Conservation (phyloP, 1,139 yeast genomes). For the Debaryomyces coudertii region DNA sequence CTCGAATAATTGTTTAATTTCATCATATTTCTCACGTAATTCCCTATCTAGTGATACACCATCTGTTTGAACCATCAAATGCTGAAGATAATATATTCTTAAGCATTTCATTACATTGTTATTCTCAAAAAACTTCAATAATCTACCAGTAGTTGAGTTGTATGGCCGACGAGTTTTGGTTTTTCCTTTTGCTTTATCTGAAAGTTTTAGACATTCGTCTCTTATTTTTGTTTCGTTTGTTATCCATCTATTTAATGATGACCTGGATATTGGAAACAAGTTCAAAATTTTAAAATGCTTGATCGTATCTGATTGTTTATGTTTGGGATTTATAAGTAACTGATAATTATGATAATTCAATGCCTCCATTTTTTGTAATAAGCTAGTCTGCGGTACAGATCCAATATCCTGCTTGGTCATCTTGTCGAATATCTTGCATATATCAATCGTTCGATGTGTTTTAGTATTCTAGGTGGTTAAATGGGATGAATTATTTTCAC, state of each 20-base stretch:
- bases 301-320: slow-evolving; percentile 26
- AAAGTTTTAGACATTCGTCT: slow-evolving; percentile 9
- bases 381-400: slow-evolving; percentile 16
- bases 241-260: slow-evolving; percentile 27
- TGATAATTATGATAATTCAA: slow-evolving; percentile 21
- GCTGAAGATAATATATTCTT: slow-evolving; percentile 16
- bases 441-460: neutral
- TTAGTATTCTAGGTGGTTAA: slow-evolving; percentile 1
- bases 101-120: slow-evolving; percentile 16
- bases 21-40: slow-evolving; percentile 17
- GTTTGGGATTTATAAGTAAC: slow-evolving; percentile 19
- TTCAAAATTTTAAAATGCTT: slow-evolving; percentile 17
- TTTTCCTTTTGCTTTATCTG: slow-evolving; percentile 12
- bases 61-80: slow-evolving; percentile 13
- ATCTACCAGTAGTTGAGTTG: slow-evolving; percentile 10
- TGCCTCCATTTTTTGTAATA: slow-evolving; percentile 20
- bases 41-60: slow-evolving; percentile 13
- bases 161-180: slow-evolving; percentile 16
- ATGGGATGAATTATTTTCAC: slow-evolving; percentile 2
- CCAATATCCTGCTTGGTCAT: slow-evolving; percentile 3
- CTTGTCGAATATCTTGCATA: slow-evolving; percentile 1
- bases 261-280: slow-evolving; percentile 23
- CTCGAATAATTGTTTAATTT: slow-evolving; percentile 13
- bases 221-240: slow-evolving; percentile 17
- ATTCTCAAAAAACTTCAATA: slow-evolving; percentile 13